Base-by-base conservation (phyloP, 352 stramenopile species). In the Pythium sp. region DNA sequence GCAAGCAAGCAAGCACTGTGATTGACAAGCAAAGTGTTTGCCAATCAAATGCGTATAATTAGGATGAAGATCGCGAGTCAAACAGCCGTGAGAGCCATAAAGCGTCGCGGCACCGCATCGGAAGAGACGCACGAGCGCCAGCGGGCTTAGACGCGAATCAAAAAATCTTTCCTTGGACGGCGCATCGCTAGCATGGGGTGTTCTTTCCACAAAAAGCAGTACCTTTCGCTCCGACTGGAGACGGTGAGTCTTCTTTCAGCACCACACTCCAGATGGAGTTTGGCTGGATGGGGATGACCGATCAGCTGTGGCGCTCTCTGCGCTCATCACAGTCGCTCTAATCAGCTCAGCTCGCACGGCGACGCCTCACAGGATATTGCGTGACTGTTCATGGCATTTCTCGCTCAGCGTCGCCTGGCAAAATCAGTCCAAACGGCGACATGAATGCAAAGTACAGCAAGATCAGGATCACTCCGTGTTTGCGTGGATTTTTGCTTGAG, bases 1-100 rank as follows among this genome's bases (percentile, higher is more conserved):
- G 7, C 20, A 2, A 11, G 6, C 14, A 6, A 24, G 36, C 11
- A 12, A 15, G 6, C 5, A 5, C 28, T 9, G 15, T 46, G 30
- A 41, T 43, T 60, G 55, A 43, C 30, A 60, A 41, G 55, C 55
- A 60, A 34, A 34, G 53, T 14, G 18, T 8, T 26, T 60, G 55
- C 55, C 55, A 9, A 60, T 60, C 55, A 60, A 60, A 28, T 9
- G 55, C 55, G 46, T 54, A 54, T 54, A 15, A 54, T 26, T 54
- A 54, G 46, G 18, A 54, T 4, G 15, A 46, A 60, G 18, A 60
- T 60, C 55, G 55, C 55, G 55, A 61, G 55, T 34, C 26, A 60
- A 24, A 59, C 5, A 22, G 26, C 5, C 9, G 54, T 59, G 54
- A 59, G 15, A 38, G 15, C 54, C 28, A 41, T 24, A 30, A 46